Evolutionary conservation across 768 basidiomycete genomes (phyloP).

Genomic region (Suillus subalutaceus): DNA sequence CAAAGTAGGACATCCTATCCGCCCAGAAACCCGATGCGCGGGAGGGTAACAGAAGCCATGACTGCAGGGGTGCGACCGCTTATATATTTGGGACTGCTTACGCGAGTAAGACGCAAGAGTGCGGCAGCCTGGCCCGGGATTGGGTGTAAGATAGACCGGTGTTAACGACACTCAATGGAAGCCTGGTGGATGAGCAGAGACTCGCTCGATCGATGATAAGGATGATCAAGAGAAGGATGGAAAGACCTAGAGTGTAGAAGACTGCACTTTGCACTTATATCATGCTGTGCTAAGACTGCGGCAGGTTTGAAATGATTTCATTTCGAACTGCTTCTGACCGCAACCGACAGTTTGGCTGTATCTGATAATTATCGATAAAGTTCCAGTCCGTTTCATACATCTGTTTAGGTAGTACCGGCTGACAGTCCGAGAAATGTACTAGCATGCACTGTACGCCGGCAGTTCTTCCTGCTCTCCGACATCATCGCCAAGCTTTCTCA

Average conservation of each 20-base stretch:
- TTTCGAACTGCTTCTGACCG: background rate
- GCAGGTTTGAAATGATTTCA: background rate
- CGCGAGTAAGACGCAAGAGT: constrained; percentile 5
- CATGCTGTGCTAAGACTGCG: background rate
- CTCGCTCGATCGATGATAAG: background rate
- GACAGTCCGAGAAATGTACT: background rate
- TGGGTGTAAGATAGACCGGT: background rate
- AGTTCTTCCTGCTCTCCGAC: constrained; percentile 45
- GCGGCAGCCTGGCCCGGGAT: no score
- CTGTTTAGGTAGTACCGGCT: background rate
- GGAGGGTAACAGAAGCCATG: constrained; percentile 46
- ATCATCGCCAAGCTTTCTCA: constrained; percentile 48
- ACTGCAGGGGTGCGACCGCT: background rate
- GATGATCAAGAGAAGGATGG: background rate
- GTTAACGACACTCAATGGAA: background rate
- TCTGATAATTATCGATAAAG: background rate
- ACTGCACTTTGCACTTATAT: background rate
- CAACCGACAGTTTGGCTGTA: background rate
- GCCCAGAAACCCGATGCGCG: constrained; percentile 56
- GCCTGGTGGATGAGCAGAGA: background rate
- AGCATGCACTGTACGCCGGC: constrained; percentile 29
- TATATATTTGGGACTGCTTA: constrained; percentile 6
- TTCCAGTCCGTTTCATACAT: background rate
- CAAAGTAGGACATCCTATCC: constrained; percentile 42
- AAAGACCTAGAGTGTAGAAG: background rate